Evolutionary conservation across 768 basidiomycete species (phyloP), one percentile per base, ranked within the genome.

Genomic region (Mycena vulgaris): DNA sequence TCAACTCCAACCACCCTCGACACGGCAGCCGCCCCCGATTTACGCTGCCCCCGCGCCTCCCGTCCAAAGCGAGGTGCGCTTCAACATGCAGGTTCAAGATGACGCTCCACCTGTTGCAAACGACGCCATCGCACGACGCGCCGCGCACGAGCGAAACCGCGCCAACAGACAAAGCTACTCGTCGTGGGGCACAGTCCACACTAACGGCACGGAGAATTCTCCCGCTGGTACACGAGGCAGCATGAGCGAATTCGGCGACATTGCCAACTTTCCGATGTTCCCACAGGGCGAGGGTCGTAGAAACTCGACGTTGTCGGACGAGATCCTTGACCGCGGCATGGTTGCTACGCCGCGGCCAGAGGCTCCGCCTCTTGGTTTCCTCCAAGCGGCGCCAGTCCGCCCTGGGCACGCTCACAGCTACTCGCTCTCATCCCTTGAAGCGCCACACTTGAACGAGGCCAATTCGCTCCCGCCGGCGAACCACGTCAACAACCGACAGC

Each of bases 121-220:
- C 25, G 57, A 66, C n/a, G 39, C 53, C 1, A 13, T n/a, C 14
- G 70, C 51, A 37, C 49, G 68, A 7, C 71, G 64, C 27, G 39
- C 63, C 10, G 37, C 23, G 10, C 66, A 68, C 30, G 68, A 70
- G 55, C 72, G 65, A 40, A 42, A 69, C 30, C 62, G 62, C 42
- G 1, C 16, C 19, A 69, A 72, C 31, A 13, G 72, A n/a, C 63
- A 67, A 16, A 70, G 68, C 61, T 69, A 66, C 52, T 70, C 72
- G 6, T 73, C 72, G 10, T 73, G 72, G 72, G 72, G 72, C 25
- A 73, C 72, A 23, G 66, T 73, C 4, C 55, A 70, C 35, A 59
- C 53, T 27, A 56, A 66, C 27, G 64, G 28, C 30, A 28, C 70
- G 31, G 40, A 53, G 17, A 42, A 52, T 31, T 65, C 67, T 8